A percentile compares a stretch with the other conserved stretches of the same genome.
Evolutionary conservation across 306 rosid genomes (phyloP).

Genomic region (Medicago ruthenica): DNA sequence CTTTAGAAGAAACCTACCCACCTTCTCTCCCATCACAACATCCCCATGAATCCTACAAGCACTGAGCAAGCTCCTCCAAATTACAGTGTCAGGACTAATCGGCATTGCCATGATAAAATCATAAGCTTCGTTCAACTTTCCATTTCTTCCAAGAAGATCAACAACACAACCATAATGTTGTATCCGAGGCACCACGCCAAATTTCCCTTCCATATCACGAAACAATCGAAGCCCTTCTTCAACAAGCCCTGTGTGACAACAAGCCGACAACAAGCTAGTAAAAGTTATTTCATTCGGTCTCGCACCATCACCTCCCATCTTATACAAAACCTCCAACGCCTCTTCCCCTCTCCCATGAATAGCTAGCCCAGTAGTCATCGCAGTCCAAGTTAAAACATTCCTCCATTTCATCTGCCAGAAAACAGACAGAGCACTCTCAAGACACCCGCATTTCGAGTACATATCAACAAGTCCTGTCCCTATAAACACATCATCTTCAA

Average conservation of each 20-base stretch:
- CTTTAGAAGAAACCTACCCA: conserved; percentile 72
- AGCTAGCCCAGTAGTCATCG: conserved; percentile 52
- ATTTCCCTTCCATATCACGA: not conserved
- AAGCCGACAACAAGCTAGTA: conserved; percentile 41
- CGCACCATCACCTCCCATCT: conserved; percentile 59
- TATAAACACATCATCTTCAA: conserved; percentile 72
- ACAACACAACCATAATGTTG: conserved; percentile 11
- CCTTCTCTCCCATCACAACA: conserved; percentile 74
- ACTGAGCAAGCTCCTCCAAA: conserved; percentile 78
- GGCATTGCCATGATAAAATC: conserved; percentile 63
- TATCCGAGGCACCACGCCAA: not conserved
- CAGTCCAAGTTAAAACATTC: conserved; percentile 83
- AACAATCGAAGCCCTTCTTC: conserved; percentile 45
- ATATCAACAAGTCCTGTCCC: conserved; percentile 85
- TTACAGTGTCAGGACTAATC: conserved; percentile 58
- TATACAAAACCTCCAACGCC: conserved; percentile 64
- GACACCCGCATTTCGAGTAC: conserved; percentile 85
- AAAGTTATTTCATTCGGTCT: conserved; percentile 65
- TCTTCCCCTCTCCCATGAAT: conserved; percentile 56
- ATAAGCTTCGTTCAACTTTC: conserved; percentile 66
- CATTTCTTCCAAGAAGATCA: conserved; percentile 37
- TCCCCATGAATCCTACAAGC: conserved; percentile 71
- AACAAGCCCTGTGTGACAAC: not conserved
- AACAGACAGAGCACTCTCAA: conserved; percentile 56
- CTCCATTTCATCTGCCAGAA: conserved; percentile 62